Evolutionary conservation across 495 filamentous ascomycete genomes (phyloP).

Genomic region (Penicillium coprophilum): DNA sequence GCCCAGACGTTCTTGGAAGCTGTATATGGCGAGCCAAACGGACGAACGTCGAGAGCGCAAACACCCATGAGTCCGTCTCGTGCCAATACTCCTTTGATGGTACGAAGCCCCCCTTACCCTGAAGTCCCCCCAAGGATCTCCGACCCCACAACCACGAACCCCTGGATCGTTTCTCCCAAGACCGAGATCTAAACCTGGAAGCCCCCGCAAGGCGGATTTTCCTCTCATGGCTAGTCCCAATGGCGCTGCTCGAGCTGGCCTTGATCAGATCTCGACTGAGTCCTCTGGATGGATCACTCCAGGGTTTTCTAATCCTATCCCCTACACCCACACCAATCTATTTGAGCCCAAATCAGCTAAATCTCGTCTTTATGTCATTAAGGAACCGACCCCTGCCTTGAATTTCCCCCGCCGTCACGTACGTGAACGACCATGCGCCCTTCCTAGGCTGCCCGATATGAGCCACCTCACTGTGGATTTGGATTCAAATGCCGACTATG

Average conservation of each 20-base stretch:
- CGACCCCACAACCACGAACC: constrained; percentile 23
- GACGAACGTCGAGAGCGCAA: constrained; percentile 66
- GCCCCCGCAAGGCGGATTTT: constrained; percentile 15
- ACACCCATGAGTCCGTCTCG: constrained; percentile 73
- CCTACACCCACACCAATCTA: constrained; percentile 21
- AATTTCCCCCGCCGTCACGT: constrained; percentile 57
- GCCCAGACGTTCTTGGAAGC: constrained; percentile 77
- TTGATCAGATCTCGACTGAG: constrained; percentile 16
- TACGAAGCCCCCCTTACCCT: constrained; percentile 39
- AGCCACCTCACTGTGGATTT: constrained; percentile 63
- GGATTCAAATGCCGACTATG: constrained; percentile 77
- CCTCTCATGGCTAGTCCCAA: constrained; percentile 7
- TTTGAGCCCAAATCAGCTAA: constrained; percentile 35
- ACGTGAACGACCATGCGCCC: constrained; percentile 59
- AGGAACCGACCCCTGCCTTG: constrained; percentile 54
- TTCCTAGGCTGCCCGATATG: constrained; percentile 75
- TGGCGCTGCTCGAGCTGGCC: constrained; percentile 11
- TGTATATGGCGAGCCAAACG: constrained; percentile 66
- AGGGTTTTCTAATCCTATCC: constrained; percentile 18
- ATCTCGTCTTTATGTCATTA: constrained; percentile 32
- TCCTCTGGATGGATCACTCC: constrained; percentile 14
- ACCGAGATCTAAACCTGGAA: constrained; percentile 26
- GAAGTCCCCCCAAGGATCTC: constrained; percentile 24
- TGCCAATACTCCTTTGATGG: constrained; percentile 46
- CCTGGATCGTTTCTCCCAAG: constrained; percentile 30